Evolutionary conservation across 805 yeast genomes (phyloP).

Genomic region (Yarrowia divulgata): DNA sequence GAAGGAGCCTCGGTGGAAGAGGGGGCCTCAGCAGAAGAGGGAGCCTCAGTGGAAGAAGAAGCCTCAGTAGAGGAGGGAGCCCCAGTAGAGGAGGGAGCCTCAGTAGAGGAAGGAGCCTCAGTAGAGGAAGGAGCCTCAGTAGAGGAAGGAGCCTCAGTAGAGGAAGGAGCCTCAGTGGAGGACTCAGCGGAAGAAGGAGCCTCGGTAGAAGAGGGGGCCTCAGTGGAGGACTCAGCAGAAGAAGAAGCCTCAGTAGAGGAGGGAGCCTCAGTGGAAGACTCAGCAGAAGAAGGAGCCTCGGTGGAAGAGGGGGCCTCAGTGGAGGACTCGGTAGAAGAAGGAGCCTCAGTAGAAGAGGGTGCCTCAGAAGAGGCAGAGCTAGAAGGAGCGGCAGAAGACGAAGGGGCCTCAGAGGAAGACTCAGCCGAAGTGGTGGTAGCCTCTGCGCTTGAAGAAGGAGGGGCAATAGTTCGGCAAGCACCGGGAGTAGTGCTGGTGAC

Average conservation of each 20-base stretch:
- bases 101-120: not conserved
- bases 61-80: not conserved
- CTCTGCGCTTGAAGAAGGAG: not conserved
- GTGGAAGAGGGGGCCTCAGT: not conserved
- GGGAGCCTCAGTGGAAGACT: conserved; percentile 2
- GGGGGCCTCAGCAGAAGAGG: not conserved
- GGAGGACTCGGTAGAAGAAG: too few relatives aligned
- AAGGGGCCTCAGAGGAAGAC: conserved; percentile 11
- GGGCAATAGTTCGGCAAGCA: not conserved
- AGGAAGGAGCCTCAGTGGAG: not conserved
- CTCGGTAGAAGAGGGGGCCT: not conserved
- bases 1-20: conserved; percentile 3
- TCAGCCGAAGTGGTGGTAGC: conserved; percentile 15
- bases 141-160: not conserved
- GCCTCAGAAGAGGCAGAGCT: conserved; percentile 4
- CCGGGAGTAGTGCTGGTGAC: conserved; percentile 29
- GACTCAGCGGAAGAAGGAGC: not conserved
- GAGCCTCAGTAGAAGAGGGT: too few relatives aligned
- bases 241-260: not conserved
- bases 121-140: not conserved
- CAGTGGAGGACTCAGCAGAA: not conserved
- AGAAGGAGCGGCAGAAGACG: conserved; percentile 9
- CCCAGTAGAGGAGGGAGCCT: not conserved
- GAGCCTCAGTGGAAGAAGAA: not conserved
- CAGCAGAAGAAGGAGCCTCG: not conserved